A percentile compares a stretch with the other conserved stretches of the same genome.
phyloP scores from a whole-genome alignment of 2,329 filamentous ascomycete genomes.

The Diaporthe sp. region DNA sequence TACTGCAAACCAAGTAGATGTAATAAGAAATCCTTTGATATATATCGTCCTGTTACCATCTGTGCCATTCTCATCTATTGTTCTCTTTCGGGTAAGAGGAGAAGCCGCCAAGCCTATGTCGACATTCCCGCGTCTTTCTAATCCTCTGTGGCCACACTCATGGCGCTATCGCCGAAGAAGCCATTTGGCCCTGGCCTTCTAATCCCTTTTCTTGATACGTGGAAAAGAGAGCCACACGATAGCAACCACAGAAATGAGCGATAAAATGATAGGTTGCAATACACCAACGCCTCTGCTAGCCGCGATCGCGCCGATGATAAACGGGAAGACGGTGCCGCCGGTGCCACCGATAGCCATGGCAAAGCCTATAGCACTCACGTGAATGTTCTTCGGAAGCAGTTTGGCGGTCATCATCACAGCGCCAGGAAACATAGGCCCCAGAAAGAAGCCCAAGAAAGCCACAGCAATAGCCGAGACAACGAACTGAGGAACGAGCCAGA shows the following conservation, averaged over 20 bases:
- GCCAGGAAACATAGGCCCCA: slow-evolving; percentile 83
- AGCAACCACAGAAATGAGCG: slow-evolving; percentile 56
- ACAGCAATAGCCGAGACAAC: slow-evolving; percentile 79
- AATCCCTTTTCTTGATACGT: neutral
- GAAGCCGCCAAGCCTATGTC: too few species aligned
- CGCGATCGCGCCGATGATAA: slow-evolving; percentile 77
- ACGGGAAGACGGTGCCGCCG: slow-evolving; percentile 74
- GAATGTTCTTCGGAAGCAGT: slow-evolving; percentile 76
- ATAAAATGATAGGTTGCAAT: slow-evolving; percentile 66
- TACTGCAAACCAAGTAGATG: too few species aligned
- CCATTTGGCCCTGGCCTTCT: neutral
- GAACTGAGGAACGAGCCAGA: slow-evolving; percentile 85
- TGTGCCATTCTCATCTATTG: too few species aligned
- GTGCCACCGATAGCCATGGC: slow-evolving; percentile 80
- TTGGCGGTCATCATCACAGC: slow-evolving; percentile 80
- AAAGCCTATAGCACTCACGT: slow-evolving; percentile 85
- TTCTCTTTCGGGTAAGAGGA: too few species aligned
- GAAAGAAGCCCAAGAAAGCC: slow-evolving; percentile 79
- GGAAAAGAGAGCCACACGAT: slow-evolving; percentile 51
- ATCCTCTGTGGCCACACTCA: too few species aligned
- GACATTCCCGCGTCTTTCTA: too few species aligned
- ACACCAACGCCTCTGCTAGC: slow-evolving; percentile 65
- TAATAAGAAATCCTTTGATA: too few species aligned
- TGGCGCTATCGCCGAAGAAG: too few species aligned
- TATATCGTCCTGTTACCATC: too few species aligned